Percentiles rank a stretch among this genome's conserved stretches.
phyloP scores from a whole-genome alignment of 805 yeast genomes.

The Candida xiaguanensis region DNA sequence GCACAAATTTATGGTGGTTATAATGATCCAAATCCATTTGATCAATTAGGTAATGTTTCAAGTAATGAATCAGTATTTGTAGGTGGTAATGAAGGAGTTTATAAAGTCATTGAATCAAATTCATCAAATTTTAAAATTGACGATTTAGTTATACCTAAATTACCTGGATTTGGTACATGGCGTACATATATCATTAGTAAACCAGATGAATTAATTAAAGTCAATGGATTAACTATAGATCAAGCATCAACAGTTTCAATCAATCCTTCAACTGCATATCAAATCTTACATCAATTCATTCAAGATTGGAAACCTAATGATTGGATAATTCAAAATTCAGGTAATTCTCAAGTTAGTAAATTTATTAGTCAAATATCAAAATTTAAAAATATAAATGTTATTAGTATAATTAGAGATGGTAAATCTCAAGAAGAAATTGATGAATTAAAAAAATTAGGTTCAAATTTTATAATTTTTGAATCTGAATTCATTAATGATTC shows the following conservation, averaged over 20 bases:
- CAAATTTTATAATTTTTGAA: constrained; percentile 29
- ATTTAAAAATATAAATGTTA: constrained; percentile 20
- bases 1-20: constrained; percentile 85
- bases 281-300: constrained; percentile 65
- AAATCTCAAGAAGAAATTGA: constrained; percentile 20
- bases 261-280: constrained; percentile 86
- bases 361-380: constrained; percentile 28
- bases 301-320: constrained; percentile 19
- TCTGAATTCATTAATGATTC: constrained; percentile 18
- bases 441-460: constrained; percentile 24
- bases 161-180: constrained; percentile 88
- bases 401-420: constrained; percentile 27
- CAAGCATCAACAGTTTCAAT: constrained; percentile 86
- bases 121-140: constrained; percentile 49
- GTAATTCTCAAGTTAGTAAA: constrained; percentile 31
- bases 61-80: constrained; percentile 56
- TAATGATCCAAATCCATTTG: constrained; percentile 65
- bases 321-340: constrained; percentile 33
- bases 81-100: constrained; percentile 93
- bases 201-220: constrained; percentile 27
- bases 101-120: constrained; percentile 77
- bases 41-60: constrained; percentile 43
- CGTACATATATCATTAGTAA: constrained; percentile 51
- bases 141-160: constrained; percentile 81
- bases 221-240: constrained; percentile 27